Conservation (phyloP, 1,139 yeast species). For the Magnusiomyces sp. region DNA sequence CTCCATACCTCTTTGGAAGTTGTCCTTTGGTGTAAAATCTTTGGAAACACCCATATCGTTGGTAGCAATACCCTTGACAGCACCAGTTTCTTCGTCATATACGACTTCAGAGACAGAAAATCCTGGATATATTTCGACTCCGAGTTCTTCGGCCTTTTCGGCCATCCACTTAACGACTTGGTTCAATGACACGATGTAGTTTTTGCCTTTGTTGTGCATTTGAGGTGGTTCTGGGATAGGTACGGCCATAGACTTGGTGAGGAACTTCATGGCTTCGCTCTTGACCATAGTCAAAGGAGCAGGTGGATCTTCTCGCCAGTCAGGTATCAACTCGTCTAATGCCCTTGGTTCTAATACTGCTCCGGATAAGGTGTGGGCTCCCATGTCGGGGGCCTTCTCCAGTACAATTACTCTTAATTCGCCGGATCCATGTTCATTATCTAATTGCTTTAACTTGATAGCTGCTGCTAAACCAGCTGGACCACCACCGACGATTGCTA, state of each 20-base stretch:
- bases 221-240: conserved; percentile 93
- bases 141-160: conserved; percentile 85
- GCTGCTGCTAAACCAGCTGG: conserved; percentile 97
- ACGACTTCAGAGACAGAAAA: conserved; percentile 80
- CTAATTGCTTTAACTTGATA: conserved; percentile 76
- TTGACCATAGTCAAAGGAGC: conserved; percentile 70
- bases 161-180: conserved; percentile 75
- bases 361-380: conserved; percentile 82
- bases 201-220: conserved; percentile 68
- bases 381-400: conserved; percentile 90
- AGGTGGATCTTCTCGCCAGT: conserved; percentile 49
- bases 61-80: conserved; percentile 84
- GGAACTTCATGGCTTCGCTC: conserved; percentile 60
- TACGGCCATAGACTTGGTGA: conserved; percentile 48
- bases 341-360: conserved; percentile 91
- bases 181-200: conserved; percentile 77
- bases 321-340: conserved; percentile 59
- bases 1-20: conserved; percentile 93
- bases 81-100: conserved; percentile 45
- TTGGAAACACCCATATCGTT: conserved; percentile 80
- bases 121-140: conserved; percentile 90
- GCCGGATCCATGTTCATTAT: conserved; percentile 55
- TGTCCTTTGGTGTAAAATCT: conserved; percentile 64
- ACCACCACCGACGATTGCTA: conserved; percentile 95
- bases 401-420: conserved; percentile 76